Evolutionary conservation across 2,329 filamentous ascomycete genomes (phyloP), one percentile per base, ranked within the genome.

Genomic region (Fusarium fracticaudum): DNA sequence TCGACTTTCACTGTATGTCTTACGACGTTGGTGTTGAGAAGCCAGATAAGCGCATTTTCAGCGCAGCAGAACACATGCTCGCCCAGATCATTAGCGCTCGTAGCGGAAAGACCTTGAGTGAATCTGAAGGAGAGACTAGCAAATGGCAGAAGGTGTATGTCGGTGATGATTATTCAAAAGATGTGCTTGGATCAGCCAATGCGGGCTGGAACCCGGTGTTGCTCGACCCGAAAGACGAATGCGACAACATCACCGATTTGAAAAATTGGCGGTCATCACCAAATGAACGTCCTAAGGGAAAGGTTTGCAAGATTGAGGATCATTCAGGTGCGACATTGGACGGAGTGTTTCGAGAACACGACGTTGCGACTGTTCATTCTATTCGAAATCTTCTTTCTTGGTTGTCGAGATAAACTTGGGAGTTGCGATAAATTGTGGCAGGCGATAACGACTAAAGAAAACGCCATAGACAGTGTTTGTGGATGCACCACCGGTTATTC

Each of bases 21-120:
- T 92, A 92, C 72, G 89, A 92, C 74, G 87, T 89, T 9, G 90
- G 90, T 0, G 78, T 81, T 31, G 88, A 89, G 72, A 93, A 93
- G 78, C 91, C 91, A 0, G 83, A 90, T 60, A 71, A 66, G 14
- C 73, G 78, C 6, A 91, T 92, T 5, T 93, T 92, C 69, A 79
- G 83, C 3, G 86, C 88, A 0, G 90, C 89, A 1, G 83, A 86
- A 50, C 71, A 78, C 2, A 81, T 89, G 83, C 77, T 77, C 11
- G 48, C 59, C 2, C 58, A 74, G 15, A 17, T 70, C 8, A 64
- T 76, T 3, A 63, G 67, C 14, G 22, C 55, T 14, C 67, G 72
- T 8, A 58, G 63, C 8, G 60, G 62, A 1, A 63, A 55, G 6
- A 47, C n/a, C 2, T 9, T 60, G 2, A n/a, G 8, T 0, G 54